Conservation (phyloP, 2,329 filamentous ascomycete genomes). For the Pseudogymnoascus verrucosus region DNA sequence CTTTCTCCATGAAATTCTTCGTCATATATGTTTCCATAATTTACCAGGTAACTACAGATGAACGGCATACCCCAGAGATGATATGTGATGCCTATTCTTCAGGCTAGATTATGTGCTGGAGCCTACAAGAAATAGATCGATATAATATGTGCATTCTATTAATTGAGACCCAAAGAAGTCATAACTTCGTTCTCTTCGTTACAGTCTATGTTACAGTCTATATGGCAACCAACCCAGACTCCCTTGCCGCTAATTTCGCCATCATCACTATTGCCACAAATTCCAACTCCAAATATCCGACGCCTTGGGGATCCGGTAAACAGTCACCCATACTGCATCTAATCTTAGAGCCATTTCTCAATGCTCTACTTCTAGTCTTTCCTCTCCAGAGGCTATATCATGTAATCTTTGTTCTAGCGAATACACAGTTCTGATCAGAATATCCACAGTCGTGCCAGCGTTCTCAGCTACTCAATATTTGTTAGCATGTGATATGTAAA, state of each 20-base stretch:
- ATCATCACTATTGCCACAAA: not conserved
- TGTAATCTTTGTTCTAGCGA: conserved; percentile 23
- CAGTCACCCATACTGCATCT: not conserved
- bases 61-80: not conserved
- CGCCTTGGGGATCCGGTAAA: not conserved
- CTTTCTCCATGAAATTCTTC: not conserved
- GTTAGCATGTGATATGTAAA: conserved; percentile 7
- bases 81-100: not conserved
- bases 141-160: not conserved
- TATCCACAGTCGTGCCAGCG: conserved; percentile 20
- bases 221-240: not conserved
- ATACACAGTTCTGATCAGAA: conserved; percentile 22
- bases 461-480: conserved; percentile 19
- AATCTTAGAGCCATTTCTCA: not conserved
- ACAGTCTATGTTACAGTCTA: not conserved
- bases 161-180: not conserved
- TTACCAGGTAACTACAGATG: not conserved
- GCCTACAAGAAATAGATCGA: not conserved
- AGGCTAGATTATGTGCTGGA: not conserved
- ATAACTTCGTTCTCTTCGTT: not conserved
- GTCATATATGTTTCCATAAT: not conserved
- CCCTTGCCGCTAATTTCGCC: not conserved
- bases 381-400: not conserved
- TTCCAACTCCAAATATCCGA: not conserved
- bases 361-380: not conserved